Evolutionary conservation across 192 early-diverging fungal species (phyloP).

Genomic region (Entrophospora sp.): DNA sequence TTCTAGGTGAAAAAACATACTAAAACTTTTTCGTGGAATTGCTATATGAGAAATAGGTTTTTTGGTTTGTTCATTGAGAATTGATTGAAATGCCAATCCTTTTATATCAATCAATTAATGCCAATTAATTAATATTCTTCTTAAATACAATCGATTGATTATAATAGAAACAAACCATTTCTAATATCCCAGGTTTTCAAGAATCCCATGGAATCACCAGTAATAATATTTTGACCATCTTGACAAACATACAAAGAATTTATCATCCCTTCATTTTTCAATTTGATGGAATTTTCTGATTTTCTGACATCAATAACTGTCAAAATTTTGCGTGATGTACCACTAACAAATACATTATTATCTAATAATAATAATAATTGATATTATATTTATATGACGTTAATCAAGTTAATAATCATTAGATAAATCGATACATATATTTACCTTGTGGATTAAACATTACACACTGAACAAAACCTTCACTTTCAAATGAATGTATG

Average conservation of each 20-base stretch:
- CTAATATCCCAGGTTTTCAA: conserved; percentile 92
- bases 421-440: conserved; percentile 25
- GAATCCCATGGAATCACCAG: conserved; percentile 79
- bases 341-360: conserved; percentile 64
- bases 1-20: conserved; percentile 23
- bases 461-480: conserved; percentile 85
- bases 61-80: conserved; percentile 53
- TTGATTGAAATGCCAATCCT: conserved; percentile 35
- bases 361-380: conserved; percentile 33
- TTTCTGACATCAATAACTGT: conserved; percentile 57
- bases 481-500: conserved; percentile 51
- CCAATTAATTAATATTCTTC: neutral
- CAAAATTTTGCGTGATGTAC: conserved; percentile 67
- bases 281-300: conserved; percentile 22
- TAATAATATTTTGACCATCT: conserved; percentile 62
- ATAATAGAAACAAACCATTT: conserved; percentile 50
- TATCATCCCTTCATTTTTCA: conserved; percentile 71
- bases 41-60: conserved; percentile 75
- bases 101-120: neutral
- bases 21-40: conserved; percentile 31
- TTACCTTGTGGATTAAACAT: conserved; percentile 63
- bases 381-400: too few species aligned
- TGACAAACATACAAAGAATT: conserved; percentile 71
- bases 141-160: neutral
- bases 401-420: neutral